A percentile compares a stretch with the other conserved stretches of the same genome.
Conservation (phyloP, 805 yeast species). For the Candida maltosa region DNA sequence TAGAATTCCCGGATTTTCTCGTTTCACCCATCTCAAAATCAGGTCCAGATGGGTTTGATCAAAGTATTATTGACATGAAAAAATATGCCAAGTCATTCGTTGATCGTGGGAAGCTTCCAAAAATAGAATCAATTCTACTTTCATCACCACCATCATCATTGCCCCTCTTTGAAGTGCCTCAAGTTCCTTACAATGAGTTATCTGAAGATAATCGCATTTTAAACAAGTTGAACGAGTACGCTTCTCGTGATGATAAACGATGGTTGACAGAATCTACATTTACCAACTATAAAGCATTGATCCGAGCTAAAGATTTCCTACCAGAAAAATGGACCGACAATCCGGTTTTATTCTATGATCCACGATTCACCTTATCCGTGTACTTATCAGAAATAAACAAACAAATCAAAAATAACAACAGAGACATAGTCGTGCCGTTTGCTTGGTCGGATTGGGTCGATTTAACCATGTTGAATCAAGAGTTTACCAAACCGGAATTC, state of each 20-base stretch:
- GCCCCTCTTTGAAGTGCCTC: too few species aligned
- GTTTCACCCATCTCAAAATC: too few species aligned
- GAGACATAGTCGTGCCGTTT: slow-evolving; percentile 27
- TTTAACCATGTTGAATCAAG: slow-evolving; percentile 35
- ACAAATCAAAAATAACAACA: slow-evolving; percentile 13
- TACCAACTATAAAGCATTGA: slow-evolving; percentile 15
- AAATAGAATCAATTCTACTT: too few species aligned
- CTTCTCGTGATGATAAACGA: slow-evolving; percentile 17
- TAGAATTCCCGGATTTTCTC: too few species aligned
- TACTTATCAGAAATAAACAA: slow-evolving; percentile 40
- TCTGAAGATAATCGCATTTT: slow-evolving; percentile 14
- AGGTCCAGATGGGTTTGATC: too few species aligned
- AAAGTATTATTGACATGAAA: too few species aligned
- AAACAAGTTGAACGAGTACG: slow-evolving; percentile 17
- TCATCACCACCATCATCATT: too few species aligned
- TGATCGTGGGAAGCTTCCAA: too few species aligned
- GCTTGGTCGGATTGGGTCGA: slow-evolving; percentile 60
- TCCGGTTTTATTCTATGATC: slow-evolving; percentile 41
- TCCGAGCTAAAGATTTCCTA: slow-evolving; percentile 16
- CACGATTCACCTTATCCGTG: slow-evolving; percentile 51
- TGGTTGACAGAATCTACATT: slow-evolving; percentile 27
- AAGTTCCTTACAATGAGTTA: slow-evolving; percentile 14
- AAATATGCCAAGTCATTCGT: too few species aligned
- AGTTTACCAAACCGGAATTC: slow-evolving; percentile 16
- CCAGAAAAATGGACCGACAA: slow-evolving; percentile 16